phyloP scores from a whole-genome alignment of 2,329 filamentous ascomycete species.

The Curvularia verruculosa region DNA sequence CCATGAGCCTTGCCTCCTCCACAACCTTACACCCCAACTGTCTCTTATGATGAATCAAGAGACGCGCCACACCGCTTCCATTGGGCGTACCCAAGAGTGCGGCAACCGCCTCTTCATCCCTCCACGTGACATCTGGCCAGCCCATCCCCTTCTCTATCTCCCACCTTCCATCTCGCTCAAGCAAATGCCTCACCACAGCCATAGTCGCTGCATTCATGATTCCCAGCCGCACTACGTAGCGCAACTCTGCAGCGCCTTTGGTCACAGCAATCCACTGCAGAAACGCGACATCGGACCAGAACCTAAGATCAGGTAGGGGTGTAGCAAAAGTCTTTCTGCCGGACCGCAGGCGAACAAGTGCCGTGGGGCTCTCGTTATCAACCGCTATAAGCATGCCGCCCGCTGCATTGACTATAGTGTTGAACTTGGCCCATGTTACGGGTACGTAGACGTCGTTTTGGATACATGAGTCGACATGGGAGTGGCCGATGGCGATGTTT shows the following conservation, averaged over 20 bases:
- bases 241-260: background rate
- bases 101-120: background rate
- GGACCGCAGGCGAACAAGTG: no score
- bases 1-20: background rate
- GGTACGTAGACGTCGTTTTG: background rate
- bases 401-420: background rate
- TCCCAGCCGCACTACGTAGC: background rate
- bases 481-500: background rate
- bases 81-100: conserved; percentile 3
- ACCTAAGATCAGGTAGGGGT: background rate
- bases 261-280: background rate
- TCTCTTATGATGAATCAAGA: background rate
- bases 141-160: background rate
- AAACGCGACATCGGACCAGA: conserved; percentile 1
- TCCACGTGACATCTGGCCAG: background rate
- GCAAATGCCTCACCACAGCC: background rate
- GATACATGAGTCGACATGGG: background rate
- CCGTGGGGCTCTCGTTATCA: background rate
- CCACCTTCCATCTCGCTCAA: background rate
- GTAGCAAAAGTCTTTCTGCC: background rate
- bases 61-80: background rate
- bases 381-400: background rate
- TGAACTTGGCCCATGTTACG: background rate
- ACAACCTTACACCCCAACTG: background rate
- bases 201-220: background rate